phyloP scores from a whole-genome alignment of 2,329 filamentous ascomycete genomes.

The Fusarium pseudoanthophilum region DNA sequence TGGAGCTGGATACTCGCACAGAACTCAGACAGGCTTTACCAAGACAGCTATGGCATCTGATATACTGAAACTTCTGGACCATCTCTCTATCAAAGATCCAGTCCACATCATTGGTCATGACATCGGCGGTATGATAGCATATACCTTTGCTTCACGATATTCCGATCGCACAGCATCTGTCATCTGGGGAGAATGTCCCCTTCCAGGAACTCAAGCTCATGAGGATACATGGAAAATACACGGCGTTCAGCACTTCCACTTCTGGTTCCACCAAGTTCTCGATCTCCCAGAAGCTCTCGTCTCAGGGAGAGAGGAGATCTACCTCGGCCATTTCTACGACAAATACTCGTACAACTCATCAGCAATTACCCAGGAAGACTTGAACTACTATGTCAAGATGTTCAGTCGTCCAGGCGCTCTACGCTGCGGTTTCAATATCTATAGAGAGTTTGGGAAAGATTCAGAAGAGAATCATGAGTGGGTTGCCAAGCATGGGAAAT shows the following conservation, averaged over 20 bases:
- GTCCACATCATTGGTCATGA: constrained; percentile 21
- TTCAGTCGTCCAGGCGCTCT: constrained; percentile 1
- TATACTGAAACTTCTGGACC: not conserved
- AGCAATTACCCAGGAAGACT: constrained; percentile 5
- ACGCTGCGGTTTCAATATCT: constrained; percentile 3
- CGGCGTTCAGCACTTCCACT: constrained; percentile 11
- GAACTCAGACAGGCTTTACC: constrained; percentile 13
- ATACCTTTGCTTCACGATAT: constrained; percentile 11
- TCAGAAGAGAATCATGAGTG: constrained; percentile 26
- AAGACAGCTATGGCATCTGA: constrained; percentile 24
- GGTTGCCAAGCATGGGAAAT: constrained; percentile 22
- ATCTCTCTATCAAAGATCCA: constrained; percentile 4
- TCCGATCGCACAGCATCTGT: constrained; percentile 9
- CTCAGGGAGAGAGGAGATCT: constrained; percentile 13
- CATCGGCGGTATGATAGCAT: constrained; percentile 25
- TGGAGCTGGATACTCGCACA: constrained; percentile 15
- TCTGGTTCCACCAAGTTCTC: constrained; percentile 6
- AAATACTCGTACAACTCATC: constrained; percentile 17
- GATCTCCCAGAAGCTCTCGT: constrained; percentile 20
- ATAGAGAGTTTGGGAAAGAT: constrained; percentile 7
- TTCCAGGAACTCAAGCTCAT: constrained; percentile 1
- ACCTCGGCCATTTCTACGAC: constrained; percentile 23
- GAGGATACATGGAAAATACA: constrained; percentile 9
- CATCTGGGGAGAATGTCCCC: constrained; percentile 22
- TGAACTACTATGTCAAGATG: constrained; percentile 3